Evolutionary conservation across 805 yeast genomes (phyloP).

Genomic region (Starmera quercuum): DNA sequence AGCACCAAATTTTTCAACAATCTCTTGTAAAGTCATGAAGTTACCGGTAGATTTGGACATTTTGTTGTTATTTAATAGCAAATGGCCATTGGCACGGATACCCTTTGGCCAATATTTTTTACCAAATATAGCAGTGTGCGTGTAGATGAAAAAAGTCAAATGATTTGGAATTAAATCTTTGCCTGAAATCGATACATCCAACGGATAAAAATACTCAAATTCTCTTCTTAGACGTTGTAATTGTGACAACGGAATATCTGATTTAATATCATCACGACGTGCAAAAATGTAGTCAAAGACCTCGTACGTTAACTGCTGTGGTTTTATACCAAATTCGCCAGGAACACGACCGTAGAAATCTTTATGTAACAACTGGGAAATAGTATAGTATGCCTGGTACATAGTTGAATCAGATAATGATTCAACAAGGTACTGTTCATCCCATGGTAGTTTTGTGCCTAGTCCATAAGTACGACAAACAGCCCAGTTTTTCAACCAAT

Average conservation of each 20-base stretch:
- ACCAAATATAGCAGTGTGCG: constrained; percentile 90
- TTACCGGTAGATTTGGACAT: constrained; percentile 98
- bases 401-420: constrained; percentile 93
- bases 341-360: constrained; percentile 74
- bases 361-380: constrained; percentile 75
- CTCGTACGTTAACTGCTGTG: constrained; percentile 86
- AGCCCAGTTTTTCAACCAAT: constrained; percentile 98
- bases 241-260: constrained; percentile 56
- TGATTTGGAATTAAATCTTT: constrained; percentile 97
- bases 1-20: constrained; percentile 87
- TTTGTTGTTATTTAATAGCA: constrained; percentile 90
- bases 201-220: constrained; percentile 94
- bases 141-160: constrained; percentile 89
- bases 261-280: constrained; percentile 49
- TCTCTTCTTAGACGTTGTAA: constrained; percentile 79
- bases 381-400: constrained; percentile 91
- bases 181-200: constrained; percentile 88
- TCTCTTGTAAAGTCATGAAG: constrained; percentile 83
- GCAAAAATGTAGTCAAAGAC: constrained; percentile 88
- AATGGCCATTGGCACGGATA: constrained; percentile 91
- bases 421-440: constrained; percentile 85
- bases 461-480: constrained; percentile 94
- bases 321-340: constrained; percentile 67
- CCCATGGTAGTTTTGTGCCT: constrained; percentile 97
- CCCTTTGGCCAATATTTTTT: constrained; percentile 90